Base-by-base conservation (phyloP, 495 filamentous ascomycete species). In the Pseudomonodictys pantanalensis region DNA sequence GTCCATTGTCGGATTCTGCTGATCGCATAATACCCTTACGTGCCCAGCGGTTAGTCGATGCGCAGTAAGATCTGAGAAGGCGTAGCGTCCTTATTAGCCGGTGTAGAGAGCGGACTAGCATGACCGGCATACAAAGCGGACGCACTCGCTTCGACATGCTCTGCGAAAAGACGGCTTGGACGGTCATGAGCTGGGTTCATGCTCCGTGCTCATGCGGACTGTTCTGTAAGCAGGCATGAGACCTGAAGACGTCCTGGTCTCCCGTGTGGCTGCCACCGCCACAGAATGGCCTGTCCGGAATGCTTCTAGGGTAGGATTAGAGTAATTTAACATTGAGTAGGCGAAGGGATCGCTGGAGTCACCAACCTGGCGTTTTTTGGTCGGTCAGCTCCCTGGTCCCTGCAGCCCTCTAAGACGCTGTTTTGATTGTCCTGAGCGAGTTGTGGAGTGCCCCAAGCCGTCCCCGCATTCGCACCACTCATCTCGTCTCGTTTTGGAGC, bases 401-500 rank as follows among this genome's bases (percentile, higher is more conserved):
- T 61, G 51, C 39, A 47, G 33, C 38, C 22, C 33, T 15, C 28
- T 56, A 25, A 60, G 50, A 56, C 56, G 25, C 41, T 30, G 39
- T 55, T 33, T 41, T 56, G 42, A 55, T 52, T 48, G 49, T 55
- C n/a, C 48, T 46, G 55, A 55, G 49, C 33, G 49, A 39, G 26
- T 60, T 49, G 56, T 64, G 55, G 54, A 58, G 61, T 35, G 26
- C 30, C 54, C 60, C 30, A 41, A 55, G 35, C 44, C 63, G 51
- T 66, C 62, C 58, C 64, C 64, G 64, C 64, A 66, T 51, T 42
- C 32, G 43, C 35, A 49, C 25, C 46, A 35, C 46, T 44, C 49
- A 58, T 62, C 42, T 53, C 55, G 42, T 17, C 56, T 47, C n/a
- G 49, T 26, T 30, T 33, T 49, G 43, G 52, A 24, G 58, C 28